Evolutionary conservation across 169 alveolate species (phyloP).

Genomic region (Ichthyophthirius multifiliis): DNA sequence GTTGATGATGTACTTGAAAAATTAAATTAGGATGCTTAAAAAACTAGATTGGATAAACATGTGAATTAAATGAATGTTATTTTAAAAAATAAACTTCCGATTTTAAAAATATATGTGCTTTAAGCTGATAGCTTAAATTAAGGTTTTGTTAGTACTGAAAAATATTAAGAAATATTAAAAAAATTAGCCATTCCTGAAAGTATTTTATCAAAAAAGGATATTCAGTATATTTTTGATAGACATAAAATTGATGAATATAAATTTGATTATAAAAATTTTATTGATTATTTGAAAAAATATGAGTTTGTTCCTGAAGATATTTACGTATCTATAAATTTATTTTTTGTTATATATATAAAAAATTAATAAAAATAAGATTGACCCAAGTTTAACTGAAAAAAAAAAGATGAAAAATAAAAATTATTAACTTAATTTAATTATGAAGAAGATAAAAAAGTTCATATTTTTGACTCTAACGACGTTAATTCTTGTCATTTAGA

Average conservation of each 20-base stretch:
- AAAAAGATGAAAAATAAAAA: conserved; percentile 13
- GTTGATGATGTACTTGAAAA: conserved; percentile 4
- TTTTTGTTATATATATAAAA: not conserved
- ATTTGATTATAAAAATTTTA: conserved; percentile 19
- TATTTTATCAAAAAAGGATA: conserved; percentile 15
- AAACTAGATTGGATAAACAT: conserved; percentile 12
- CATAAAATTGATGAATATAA: conserved; percentile 32
- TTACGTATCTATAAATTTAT: not conserved
- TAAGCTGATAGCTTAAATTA: conserved; percentile 8
- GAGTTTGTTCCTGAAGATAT: conserved; percentile 4
- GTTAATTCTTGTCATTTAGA: conserved; percentile 35
- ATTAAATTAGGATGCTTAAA: not conserved
- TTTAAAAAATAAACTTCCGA: conserved; percentile 18
- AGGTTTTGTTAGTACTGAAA: conserved; percentile 33
- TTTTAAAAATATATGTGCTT: not conserved
- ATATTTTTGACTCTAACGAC: conserved; percentile 21
- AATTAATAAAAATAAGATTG: not conserved
- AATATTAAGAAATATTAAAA: conserved; percentile 15
- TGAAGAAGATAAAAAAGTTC: conserved; percentile 12
- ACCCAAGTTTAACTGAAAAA: not conserved
- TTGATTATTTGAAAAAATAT: conserved; percentile 21
- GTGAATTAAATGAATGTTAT: conserved; percentile 21
- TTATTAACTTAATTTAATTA: conserved; percentile 5
- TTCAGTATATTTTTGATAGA: conserved; percentile 11
- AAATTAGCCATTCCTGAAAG: conserved; percentile 18